Percentiles rank a stretch among this genome's conserved stretches.
Conservation (phyloP, 2,329 filamentous ascomycete genomes). For the Lasiodiplodia citricola region DNA sequence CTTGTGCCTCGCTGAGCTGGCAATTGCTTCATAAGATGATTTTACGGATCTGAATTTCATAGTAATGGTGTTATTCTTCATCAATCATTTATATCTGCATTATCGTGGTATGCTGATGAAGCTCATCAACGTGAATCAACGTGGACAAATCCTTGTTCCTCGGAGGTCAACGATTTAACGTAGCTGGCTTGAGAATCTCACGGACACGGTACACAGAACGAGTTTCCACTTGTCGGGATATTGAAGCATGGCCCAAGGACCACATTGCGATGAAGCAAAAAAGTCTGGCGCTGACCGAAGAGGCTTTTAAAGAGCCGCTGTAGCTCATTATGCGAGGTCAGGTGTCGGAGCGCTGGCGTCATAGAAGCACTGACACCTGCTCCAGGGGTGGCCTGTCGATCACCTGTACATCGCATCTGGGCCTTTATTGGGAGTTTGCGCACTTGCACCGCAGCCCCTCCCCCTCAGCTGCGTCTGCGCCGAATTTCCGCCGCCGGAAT, state of each 20-base stretch:
- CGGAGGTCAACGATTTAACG: too few species aligned
- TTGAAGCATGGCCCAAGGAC: background rate
- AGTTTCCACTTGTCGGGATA: too few species aligned
- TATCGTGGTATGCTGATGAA: background rate
- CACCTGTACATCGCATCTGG: conserved; percentile 6
- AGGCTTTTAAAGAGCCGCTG: background rate
- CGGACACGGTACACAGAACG: background rate
- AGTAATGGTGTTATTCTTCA: background rate
- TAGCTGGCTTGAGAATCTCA: background rate
- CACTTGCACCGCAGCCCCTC: background rate
- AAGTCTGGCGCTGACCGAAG: background rate
- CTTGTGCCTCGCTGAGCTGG: background rate
- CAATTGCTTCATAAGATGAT: background rate
- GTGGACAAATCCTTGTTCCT: too few species aligned
- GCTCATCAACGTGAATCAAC: background rate
- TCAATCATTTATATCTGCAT: background rate
- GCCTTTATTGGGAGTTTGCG: background rate
- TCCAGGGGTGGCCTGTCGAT: conserved; percentile 6
- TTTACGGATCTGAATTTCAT: background rate
- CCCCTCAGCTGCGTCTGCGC: background rate
- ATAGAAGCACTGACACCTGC: background rate
- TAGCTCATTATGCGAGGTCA: background rate
- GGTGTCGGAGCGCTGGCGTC: background rate
- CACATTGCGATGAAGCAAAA: background rate
- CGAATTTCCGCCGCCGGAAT: conserved; percentile 1